Evolutionary conservation across 2,329 filamentous ascomycete genomes (phyloP).

Genomic region (Xylariaceae sp.): DNA sequence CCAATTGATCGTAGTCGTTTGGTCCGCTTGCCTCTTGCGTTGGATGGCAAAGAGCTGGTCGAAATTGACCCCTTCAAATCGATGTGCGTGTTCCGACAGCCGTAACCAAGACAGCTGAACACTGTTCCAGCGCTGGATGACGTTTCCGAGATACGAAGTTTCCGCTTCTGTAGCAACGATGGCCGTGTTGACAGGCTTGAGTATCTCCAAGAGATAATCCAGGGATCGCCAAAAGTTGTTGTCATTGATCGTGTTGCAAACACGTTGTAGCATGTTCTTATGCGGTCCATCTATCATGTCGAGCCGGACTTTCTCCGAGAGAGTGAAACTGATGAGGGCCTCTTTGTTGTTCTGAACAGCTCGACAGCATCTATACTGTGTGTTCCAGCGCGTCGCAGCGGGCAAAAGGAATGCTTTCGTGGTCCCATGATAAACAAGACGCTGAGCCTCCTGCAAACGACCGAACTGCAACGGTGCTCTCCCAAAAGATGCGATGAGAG

Average conservation of each 20-base stretch:
- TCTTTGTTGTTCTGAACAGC: not conserved
- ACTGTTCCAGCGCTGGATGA: not conserved
- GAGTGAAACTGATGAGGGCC: not conserved
- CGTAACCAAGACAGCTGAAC: not conserved
- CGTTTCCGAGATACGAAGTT: not conserved
- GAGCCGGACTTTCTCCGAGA: not conserved
- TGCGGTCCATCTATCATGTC: too few relatives aligned
- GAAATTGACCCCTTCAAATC: not conserved
- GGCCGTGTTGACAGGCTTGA: not conserved
- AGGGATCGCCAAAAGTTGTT: not conserved
- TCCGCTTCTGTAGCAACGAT: not conserved
- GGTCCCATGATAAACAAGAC: not conserved
- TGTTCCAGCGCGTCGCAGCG: not conserved
- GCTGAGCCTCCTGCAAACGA: not conserved
- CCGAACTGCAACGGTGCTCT: not conserved
- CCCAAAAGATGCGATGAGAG: not conserved
- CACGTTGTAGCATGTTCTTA: not conserved
- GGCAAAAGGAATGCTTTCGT: not conserved
- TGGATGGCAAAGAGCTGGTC: not conserved
- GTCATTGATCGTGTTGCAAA: not conserved
- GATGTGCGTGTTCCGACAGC: not conserved
- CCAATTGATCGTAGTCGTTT: constrained; percentile 1
- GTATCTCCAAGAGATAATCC: not conserved
- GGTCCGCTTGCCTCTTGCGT: too few relatives aligned
- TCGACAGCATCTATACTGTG: not conserved